A percentile compares a stretch with the other conserved stretches of the same genome.
phyloP scores from a whole-genome alignment of 78 protist species.

The Creolimax fragrantissima region DNA sequence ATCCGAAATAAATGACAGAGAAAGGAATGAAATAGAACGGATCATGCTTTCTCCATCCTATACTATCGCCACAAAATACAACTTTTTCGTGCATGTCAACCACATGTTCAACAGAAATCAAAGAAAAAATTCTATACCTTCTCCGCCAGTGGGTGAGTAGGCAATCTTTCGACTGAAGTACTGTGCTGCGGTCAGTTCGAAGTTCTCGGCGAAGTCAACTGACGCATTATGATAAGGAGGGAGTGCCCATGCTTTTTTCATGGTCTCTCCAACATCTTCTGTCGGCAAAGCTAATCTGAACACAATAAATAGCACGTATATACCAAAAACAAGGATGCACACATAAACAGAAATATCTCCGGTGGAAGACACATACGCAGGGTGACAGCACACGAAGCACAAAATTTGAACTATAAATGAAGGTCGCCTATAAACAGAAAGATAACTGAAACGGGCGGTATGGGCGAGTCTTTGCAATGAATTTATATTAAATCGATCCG shows the following conservation, averaged over 20 bases:
- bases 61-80: neutral
- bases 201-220: neutral
- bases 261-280: neutral
- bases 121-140: neutral
- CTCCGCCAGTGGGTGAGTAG: neutral
- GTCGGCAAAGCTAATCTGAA: neutral
- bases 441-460: too few relatives aligned
- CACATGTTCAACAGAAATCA: neutral
- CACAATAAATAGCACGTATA: too few relatives aligned
- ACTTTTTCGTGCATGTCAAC: neutral
- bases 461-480: too few relatives aligned
- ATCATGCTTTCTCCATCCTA: neutral
- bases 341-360: too few relatives aligned
- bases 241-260: neutral
- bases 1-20: neutral
- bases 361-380: too few relatives aligned
- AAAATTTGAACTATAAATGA: too few relatives aligned
- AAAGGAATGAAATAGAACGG: neutral
- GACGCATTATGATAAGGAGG: neutral
- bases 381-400: too few relatives aligned
- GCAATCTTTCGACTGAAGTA: neutral
- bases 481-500: too few relatives aligned
- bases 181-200: neutral
- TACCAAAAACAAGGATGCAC: too few relatives aligned
- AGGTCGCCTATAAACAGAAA: too few relatives aligned